Evolutionary conservation across 1,139 yeast species (phyloP).

Genomic region (Wickerhamomyces sp.): DNA sequence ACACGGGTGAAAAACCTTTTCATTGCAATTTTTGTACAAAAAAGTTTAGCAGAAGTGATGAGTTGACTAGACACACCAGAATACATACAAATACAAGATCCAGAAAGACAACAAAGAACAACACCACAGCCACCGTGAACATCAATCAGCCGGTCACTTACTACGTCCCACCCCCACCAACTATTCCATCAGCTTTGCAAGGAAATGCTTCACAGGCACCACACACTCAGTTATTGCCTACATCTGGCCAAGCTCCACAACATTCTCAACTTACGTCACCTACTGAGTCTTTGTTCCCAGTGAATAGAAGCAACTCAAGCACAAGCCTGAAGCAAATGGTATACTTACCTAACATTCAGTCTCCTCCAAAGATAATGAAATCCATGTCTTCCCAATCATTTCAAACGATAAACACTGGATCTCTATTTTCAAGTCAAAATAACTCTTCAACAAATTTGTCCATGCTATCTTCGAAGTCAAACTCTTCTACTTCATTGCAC

Average conservation of each 20-base stretch:
- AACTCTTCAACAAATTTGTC: slow-evolving; percentile 21
- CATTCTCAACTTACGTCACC: slow-evolving; percentile 7
- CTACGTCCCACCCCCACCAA: slow-evolving; percentile 17
- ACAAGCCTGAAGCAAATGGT: slow-evolving; percentile 11
- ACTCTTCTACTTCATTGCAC: slow-evolving; percentile 20
- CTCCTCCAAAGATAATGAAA: slow-evolving; percentile 24
- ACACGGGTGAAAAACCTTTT: slow-evolving; percentile 74
- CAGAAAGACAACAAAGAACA: slow-evolving; percentile 41
- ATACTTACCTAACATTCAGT: slow-evolving; percentile 20
- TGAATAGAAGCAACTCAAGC: not conserved
- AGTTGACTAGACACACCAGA: slow-evolving; percentile 60
- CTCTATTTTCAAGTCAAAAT: slow-evolving; percentile 16
- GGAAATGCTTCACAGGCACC: slow-evolving; percentile 1
- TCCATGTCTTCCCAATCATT: slow-evolving; percentile 20
- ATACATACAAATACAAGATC: slow-evolving; percentile 57
- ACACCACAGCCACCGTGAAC: not conserved
- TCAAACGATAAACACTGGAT: slow-evolving; percentile 15
- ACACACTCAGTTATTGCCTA: slow-evolving; percentile 4
- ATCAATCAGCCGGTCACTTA: slow-evolving; percentile 22
- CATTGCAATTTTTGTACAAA: slow-evolving; percentile 63
- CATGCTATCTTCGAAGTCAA: slow-evolving; percentile 21
- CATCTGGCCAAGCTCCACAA: slow-evolving; percentile 2
- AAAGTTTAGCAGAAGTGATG: slow-evolving; percentile 63
- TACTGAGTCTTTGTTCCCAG: slow-evolving; percentile 11
- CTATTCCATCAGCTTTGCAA: slow-evolving; percentile 2